Evolutionary conservation across 1,284 basidiomycete genomes (phyloP).

Genomic region (Boletus nobilissimus): DNA sequence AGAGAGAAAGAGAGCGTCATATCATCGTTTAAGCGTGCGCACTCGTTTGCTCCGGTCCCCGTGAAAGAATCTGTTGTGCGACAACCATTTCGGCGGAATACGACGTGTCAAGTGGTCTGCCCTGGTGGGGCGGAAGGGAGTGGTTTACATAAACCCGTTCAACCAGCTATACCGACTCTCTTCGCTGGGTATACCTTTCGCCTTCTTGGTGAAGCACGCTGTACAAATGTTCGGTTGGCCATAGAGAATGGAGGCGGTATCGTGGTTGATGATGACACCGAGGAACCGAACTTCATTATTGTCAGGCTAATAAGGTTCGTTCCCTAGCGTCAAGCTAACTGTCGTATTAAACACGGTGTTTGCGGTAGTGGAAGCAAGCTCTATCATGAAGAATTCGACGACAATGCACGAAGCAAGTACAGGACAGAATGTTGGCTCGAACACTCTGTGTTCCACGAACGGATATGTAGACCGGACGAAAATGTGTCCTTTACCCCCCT

Average conservation of each 20-base stretch:
- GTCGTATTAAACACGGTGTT: neutral
- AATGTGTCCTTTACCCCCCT: constrained; percentile 74
- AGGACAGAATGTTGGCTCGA: constrained; percentile 88
- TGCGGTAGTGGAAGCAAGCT: constrained; percentile 68
- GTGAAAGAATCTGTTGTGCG: constrained; percentile 44
- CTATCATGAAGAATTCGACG: constrained; percentile 62
- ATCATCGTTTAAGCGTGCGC: constrained; percentile 62
- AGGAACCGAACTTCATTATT: constrained; percentile 70
- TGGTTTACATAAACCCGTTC: constrained; percentile 19
- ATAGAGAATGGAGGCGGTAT: constrained; percentile 67
- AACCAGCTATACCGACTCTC: constrained; percentile 39
- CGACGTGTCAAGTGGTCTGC: constrained; percentile 39
- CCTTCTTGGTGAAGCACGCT: constrained; percentile 71
- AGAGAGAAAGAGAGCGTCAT: constrained; percentile 57
- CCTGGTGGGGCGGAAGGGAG: constrained; percentile 35
- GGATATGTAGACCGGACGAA: constrained; percentile 66
- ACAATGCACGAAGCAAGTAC: constrained; percentile 59
- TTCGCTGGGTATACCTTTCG: constrained; percentile 67
- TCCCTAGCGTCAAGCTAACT: neutral
- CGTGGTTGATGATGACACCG: constrained; percentile 53
- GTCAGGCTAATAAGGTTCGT: constrained; percentile 75
- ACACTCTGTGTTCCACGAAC: constrained; percentile 74
- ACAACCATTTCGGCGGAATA: constrained; percentile 61
- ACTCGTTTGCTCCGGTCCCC: constrained; percentile 63
- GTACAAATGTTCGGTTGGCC: constrained; percentile 62